Evolutionary conservation across 208 protist genomes (phyloP).

Genomic region (Leishmania guyanensis): DNA sequence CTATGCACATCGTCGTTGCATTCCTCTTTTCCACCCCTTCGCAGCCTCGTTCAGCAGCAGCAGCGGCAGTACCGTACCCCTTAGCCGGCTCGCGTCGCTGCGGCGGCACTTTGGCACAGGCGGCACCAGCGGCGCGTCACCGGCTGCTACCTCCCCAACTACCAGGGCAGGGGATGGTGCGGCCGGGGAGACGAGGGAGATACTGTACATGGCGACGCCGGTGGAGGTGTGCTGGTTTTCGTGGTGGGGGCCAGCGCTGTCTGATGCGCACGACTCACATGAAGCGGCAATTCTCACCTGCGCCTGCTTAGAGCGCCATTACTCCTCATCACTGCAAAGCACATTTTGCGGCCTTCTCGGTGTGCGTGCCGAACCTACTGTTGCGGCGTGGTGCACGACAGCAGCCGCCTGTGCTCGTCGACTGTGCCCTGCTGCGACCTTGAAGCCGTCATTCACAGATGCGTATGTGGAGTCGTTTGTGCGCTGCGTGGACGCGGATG

Average conservation of each 20-base stretch:
- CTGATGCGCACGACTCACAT: slow-evolving; percentile 2
- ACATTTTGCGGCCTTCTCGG: slow-evolving; percentile 33
- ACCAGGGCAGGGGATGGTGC: too few species aligned
- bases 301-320: slow-evolving; percentile 24
- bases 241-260: slow-evolving; percentile 4
- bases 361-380: slow-evolving; percentile 36
- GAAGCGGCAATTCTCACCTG: slow-evolving; percentile 6
- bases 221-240: slow-evolving; percentile 55
- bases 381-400: slow-evolving; percentile 47
- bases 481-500: slow-evolving; percentile 43
- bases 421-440: neutral
- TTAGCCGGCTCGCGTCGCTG: slow-evolving; percentile 17
- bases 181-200: neutral
- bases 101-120: slow-evolving; percentile 2
- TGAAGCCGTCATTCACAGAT: slow-evolving; percentile 25
- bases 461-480: slow-evolving; percentile 32
- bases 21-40: slow-evolving; percentile 17
- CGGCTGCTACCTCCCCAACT: neutral
- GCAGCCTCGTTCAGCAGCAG: neutral
- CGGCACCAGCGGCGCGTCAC: neutral
- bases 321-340: slow-evolving; percentile 17
- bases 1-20: slow-evolving; percentile 12
- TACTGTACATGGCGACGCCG: slow-evolving; percentile 39
- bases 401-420: slow-evolving; percentile 21
- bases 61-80: neutral